Evolutionary conservation across 495 filamentous ascomycete species (phyloP).

Genomic region (Penicillium roqueforti): DNA sequence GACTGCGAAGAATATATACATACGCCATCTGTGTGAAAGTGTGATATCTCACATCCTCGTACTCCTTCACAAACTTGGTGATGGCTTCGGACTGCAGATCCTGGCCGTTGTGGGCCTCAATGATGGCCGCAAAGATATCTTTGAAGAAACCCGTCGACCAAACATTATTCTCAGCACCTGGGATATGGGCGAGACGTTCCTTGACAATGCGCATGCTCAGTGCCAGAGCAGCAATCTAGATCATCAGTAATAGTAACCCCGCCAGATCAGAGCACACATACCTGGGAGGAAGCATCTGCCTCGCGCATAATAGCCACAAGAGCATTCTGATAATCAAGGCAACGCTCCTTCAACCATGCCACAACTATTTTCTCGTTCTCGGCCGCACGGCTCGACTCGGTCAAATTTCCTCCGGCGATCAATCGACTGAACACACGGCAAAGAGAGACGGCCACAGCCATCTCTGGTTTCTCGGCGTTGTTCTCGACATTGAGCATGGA

Average conservation of each 20-base stretch:
- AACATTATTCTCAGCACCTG: slow-evolving; percentile 54
- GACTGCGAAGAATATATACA: slow-evolving; percentile 21
- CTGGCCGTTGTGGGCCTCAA: slow-evolving; percentile 54
- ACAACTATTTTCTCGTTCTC: slow-evolving; percentile 72
- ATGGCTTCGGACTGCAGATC: slow-evolving; percentile 64
- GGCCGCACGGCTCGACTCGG: slow-evolving; percentile 54
- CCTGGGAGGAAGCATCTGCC: slow-evolving; percentile 46
- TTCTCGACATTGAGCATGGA: slow-evolving; percentile 51
- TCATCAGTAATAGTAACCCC: slow-evolving; percentile 18
- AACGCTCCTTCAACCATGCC: slow-evolving; percentile 72
- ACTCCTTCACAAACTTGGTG: slow-evolving; percentile 69
- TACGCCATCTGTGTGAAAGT: slow-evolving; percentile 70
- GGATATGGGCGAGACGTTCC: slow-evolving; percentile 61
- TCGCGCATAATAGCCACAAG: slow-evolving; percentile 53
- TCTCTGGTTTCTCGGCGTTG: slow-evolving; percentile 37
- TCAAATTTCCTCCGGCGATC: slow-evolving; percentile 68
- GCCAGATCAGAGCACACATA: slow-evolving; percentile 14
- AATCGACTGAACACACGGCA: slow-evolving; percentile 88
- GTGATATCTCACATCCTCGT: slow-evolving; percentile 81
- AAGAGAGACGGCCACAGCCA: slow-evolving; percentile 70
- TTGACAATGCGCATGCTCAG: slow-evolving; percentile 81
- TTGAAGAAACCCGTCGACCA: slow-evolving; percentile 69
- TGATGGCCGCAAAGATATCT: slow-evolving; percentile 56
- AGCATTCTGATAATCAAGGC: slow-evolving; percentile 60
- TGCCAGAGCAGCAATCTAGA: slow-evolving; percentile 59